A percentile compares a stretch with the other conserved stretches of the same genome.
Conservation (phyloP, 139 green algal genomes). For the Volvox africanus region DNA sequence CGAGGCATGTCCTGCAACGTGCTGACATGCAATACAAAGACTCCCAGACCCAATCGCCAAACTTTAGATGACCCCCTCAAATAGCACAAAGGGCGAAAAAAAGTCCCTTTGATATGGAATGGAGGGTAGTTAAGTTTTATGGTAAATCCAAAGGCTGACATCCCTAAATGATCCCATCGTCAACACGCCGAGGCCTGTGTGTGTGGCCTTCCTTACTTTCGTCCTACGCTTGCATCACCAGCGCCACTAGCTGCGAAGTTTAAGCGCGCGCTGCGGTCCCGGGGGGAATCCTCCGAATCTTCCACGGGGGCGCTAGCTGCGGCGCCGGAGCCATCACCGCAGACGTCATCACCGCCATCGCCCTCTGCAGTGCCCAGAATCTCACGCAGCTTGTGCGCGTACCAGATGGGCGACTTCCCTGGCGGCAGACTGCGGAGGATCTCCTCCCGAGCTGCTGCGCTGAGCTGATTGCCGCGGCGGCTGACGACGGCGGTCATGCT, state of each 20-base stretch:
- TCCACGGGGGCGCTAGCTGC: neutral
- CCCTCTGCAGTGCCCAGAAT: slow-evolving; percentile 14
- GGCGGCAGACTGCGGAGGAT: slow-evolving; percentile 27
- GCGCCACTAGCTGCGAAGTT: neutral
- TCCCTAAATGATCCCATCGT: no score
- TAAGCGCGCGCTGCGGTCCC: neutral
- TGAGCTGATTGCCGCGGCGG: slow-evolving; percentile 3
- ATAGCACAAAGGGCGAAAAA: no score
- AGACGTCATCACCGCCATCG: neutral
- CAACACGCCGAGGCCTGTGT: no score
- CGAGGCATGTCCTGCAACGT: no score
- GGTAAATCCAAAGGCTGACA: no score
- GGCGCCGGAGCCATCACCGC: neutral
- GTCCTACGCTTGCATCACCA: no score
- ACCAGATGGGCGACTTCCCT: slow-evolving; percentile 31
- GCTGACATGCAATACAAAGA: no score
- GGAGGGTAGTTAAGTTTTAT: no score
- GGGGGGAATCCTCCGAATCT: neutral
- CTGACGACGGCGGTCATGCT: neutral
- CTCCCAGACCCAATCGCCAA: no score
- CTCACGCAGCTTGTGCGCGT: slow-evolving; percentile 39
- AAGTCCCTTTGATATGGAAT: no score
- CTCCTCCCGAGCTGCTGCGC: neutral
- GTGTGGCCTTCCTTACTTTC: no score
- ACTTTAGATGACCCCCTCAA: no score